Conservation (phyloP, 441 rosid genomes). For the Aleurites moluccanus region DNA sequence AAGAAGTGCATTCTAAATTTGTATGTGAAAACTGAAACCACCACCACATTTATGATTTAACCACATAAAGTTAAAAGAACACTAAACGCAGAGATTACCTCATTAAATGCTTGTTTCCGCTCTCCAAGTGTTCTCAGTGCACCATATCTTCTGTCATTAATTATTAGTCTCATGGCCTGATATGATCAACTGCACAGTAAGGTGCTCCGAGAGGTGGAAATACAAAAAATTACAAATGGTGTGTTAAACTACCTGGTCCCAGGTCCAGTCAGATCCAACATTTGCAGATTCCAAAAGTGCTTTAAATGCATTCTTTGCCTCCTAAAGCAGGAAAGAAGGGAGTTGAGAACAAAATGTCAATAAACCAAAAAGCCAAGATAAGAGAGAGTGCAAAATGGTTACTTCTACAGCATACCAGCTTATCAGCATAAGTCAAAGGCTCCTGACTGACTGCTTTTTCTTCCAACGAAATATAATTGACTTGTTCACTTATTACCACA, state of each 20-base stretch:
- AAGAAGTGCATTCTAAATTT: constrained; percentile 5
- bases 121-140: constrained; percentile 95
- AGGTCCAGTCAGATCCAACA: constrained; percentile 93
- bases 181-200: constrained; percentile 6
- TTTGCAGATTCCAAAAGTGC: constrained; percentile 83
- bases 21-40: not conserved
- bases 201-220: not conserved
- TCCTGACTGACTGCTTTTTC: constrained; percentile 61
- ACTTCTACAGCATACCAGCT: constrained; percentile 47
- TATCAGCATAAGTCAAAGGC: constrained; percentile 50
- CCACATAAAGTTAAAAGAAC: not conserved
- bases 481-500: constrained; percentile 43
- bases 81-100: constrained; percentile 48
- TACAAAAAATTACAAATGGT: not conserved
- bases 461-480: constrained; percentile 39
- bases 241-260: constrained; percentile 83
- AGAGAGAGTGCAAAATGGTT: constrained; percentile 17
- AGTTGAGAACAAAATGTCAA: constrained; percentile 7
- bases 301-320: constrained; percentile 98
- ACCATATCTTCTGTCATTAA: constrained; percentile 87
- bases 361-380: constrained; percentile 25
- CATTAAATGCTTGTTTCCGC: constrained; percentile 97
- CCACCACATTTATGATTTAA: constrained; percentile 2
- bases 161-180: constrained; percentile 82
- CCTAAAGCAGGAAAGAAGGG: constrained; percentile 43